Evolutionary conservation across 2,329 filamentous ascomycete species (phyloP), one percentile per base, ranked within the genome.

Genomic region (Tolypocladium inflatum): DNA sequence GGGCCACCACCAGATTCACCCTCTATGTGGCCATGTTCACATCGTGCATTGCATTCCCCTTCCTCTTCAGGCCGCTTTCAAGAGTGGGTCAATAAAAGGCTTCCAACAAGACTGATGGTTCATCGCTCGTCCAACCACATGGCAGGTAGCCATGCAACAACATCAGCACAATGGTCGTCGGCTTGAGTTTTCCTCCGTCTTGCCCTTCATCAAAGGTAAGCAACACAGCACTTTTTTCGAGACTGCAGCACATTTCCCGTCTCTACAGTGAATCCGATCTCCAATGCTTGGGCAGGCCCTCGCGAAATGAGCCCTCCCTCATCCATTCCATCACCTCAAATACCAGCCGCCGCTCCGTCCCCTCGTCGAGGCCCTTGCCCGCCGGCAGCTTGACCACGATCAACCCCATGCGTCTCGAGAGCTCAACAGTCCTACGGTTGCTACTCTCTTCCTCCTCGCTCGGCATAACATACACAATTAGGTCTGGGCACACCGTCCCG

Each of bases 301-400:
- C 70, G 55, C 67, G 72, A 57, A 77, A 80, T n/a, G 67, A 73
- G 6, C 74, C 77, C 21, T 71, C 74, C 41, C 80, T 71, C 59
- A 91, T 80, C 84, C 88, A 95, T 73, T 97, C 92, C 57, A 89
- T 83, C 62, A 97, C 85, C 75, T 97, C 92, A 73, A 97, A 97
- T 2, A 85, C 87, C 55, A 96, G 76, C 61, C 91, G 79, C 59
- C 91, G 80, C 70, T 91, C 78, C 13, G 85, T 85, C 66, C 83
- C 87, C 70, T 90, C 87, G 60, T 86, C 85, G 62, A 90, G 69
- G 33, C 74, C 72, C 66, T 74, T 67, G 43, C 71, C 67, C 56
- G 64, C 63, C 15, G 68, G 65, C 60, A 83, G 74, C 56, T 81
- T 75, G 45, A 88, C 75, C 21, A 86, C 73, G 66, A 88, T 78